Conservation (phyloP, 495 filamentous ascomycete genomes). For the Acidomyces sp. region DNA sequence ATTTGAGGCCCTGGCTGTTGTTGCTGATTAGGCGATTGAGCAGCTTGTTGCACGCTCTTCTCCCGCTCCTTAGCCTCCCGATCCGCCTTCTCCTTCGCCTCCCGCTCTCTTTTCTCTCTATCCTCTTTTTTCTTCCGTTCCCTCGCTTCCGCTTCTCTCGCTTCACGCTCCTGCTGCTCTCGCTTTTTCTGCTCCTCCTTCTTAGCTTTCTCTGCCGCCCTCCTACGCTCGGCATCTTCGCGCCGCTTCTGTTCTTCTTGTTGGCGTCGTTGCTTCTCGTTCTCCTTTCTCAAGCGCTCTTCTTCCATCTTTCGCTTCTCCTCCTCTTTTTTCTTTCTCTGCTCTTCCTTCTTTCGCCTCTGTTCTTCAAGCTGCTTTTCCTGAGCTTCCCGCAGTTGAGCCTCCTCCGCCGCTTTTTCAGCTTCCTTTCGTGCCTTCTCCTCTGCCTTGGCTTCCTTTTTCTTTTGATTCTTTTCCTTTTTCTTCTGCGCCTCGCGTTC, state of each 20-base stretch:
- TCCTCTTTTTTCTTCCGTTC: slow-evolving; percentile 41
- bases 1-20: slow-evolving; percentile 15
- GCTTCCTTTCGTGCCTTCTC: slow-evolving; percentile 76
- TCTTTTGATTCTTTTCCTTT: slow-evolving; percentile 75
- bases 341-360: slow-evolving; percentile 68
- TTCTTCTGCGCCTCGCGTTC: slow-evolving; percentile 84
- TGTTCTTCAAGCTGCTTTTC: slow-evolving; percentile 71
- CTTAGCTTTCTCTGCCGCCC: slow-evolving; percentile 57
- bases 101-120: slow-evolving; percentile 36
- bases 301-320: slow-evolving; percentile 83
- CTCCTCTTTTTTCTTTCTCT: slow-evolving; percentile 81
- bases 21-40: slow-evolving; percentile 25
- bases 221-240: slow-evolving; percentile 61
- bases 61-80: slow-evolving; percentile 49
- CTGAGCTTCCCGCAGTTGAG: slow-evolving; percentile 59
- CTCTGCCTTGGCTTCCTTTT: slow-evolving; percentile 77
- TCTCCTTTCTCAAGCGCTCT: slow-evolving; percentile 65
- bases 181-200: slow-evolving; percentile 48
- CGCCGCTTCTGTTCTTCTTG: slow-evolving; percentile 76
- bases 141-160: slow-evolving; percentile 44
- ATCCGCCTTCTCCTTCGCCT: slow-evolving; percentile 26
- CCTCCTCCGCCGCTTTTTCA: slow-evolving; percentile 85
- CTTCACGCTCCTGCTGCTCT: slow-evolving; percentile 65
- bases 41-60: slow-evolving; percentile 40
- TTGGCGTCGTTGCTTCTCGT: slow-evolving; percentile 59